Evolutionary conservation across 257 asterid species (phyloP).

Genomic region (Catharanthus roseus): DNA sequence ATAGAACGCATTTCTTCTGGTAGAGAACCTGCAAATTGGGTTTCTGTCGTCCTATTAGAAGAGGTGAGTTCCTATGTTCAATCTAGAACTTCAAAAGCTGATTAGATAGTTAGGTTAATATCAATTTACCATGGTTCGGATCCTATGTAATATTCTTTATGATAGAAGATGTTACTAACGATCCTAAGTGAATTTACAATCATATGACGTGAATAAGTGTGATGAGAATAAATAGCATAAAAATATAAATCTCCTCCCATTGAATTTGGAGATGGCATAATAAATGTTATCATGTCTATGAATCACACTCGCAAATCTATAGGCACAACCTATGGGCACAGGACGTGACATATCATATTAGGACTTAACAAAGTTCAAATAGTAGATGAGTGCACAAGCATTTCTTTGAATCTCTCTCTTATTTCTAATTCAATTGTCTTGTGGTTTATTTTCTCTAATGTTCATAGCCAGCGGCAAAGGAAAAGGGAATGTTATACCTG

Average conservation of each 20-base stretch:
- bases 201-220: too few species aligned
- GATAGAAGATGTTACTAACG: too few species aligned
- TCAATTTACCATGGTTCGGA: too few species aligned
- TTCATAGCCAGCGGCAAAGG: slow-evolving; percentile 13
- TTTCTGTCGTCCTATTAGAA: slow-evolving; percentile 31
- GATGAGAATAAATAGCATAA: too few species aligned
- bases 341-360: too few species aligned
- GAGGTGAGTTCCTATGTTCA: slow-evolving; percentile 26
- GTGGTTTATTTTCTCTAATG: slow-evolving; percentile 9
- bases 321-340: too few species aligned
- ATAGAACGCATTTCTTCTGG: slow-evolving; percentile 29
- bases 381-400: background rate
- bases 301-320: too few species aligned
- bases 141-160: too few species aligned
- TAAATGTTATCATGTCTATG: too few species aligned
- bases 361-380: background rate
- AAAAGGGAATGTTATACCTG: slow-evolving; percentile 26
- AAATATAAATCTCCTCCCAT: too few species aligned
- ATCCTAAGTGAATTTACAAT: too few species aligned
- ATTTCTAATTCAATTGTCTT: background rate
- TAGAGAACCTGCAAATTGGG: slow-evolving; percentile 31
- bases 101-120: background rate
- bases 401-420: background rate
- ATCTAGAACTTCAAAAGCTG: background rate
- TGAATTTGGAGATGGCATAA: too few species aligned